Percentiles rank a stretch among this genome's conserved stretches.
These are phyloP conservation scores for Lactifluus volemus DNA, from an alignment of 768 basidiomycete species.

Conservation along the genomic window DNA sequence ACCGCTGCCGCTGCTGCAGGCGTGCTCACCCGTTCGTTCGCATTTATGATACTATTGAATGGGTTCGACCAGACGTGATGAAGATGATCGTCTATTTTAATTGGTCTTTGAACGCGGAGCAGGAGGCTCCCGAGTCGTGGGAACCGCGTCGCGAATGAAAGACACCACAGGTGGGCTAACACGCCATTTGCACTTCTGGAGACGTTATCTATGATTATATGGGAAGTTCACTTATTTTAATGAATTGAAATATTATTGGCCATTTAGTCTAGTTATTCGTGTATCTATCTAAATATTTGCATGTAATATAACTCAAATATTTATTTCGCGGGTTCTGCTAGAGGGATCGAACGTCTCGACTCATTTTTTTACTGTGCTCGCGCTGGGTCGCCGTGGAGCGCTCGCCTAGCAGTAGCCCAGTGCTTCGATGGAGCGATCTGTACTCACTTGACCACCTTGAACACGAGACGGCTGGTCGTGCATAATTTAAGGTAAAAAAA, in stretches of 20 bases:
- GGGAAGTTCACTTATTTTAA: not conserved
- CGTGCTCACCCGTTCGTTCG: constrained; percentile 1
- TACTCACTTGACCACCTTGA: too few relatives aligned
- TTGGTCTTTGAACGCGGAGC: not conserved
- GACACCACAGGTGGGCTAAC: not conserved
- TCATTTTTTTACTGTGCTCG: not conserved
- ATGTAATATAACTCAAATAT: too few relatives aligned
- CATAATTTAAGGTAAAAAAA: too few relatives aligned
- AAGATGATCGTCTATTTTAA: constrained; percentile 2
- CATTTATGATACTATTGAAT: not conserved
- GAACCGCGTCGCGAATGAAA: not conserved
- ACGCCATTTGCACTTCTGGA: too few relatives aligned
- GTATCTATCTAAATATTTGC: too few relatives aligned
- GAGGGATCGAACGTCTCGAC: not conserved
- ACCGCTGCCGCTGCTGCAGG: not conserved
- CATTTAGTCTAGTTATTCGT: too few relatives aligned
- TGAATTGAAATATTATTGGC: not conserved
- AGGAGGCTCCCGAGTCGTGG: constrained; percentile 3
- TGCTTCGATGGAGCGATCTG: too few relatives aligned
- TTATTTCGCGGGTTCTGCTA: too few relatives aligned
- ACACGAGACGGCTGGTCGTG: too few relatives aligned
- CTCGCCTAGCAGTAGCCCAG: not conserved
- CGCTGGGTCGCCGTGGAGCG: constrained; percentile 13
- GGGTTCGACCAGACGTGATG: constrained; percentile 9
- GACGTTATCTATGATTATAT: too few relatives aligned